phyloP scores from a whole-genome alignment of 2,329 filamentous ascomycete species.

The Elsinoe australis region DNA sequence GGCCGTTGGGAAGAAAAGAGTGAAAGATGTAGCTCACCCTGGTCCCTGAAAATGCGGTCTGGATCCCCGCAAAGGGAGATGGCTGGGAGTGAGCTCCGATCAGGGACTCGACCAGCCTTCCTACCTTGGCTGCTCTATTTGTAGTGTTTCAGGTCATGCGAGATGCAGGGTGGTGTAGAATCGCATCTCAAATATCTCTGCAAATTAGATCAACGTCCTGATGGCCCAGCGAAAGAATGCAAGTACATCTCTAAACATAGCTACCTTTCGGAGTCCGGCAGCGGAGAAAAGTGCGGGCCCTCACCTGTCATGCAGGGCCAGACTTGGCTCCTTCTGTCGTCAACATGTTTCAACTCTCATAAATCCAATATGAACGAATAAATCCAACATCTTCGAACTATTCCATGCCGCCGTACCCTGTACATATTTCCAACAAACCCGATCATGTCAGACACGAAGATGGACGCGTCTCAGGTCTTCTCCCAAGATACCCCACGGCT shows the following conservation, averaged over 20 bases:
- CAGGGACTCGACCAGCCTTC: slow-evolving; percentile 9
- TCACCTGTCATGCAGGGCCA: slow-evolving; percentile 11
- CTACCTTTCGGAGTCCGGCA: slow-evolving; percentile 2
- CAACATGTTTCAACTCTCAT: slow-evolving; percentile 15
- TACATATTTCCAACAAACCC: too few relatives aligned
- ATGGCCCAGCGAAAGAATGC: too few relatives aligned
- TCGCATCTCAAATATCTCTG: too few relatives aligned
- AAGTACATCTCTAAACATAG: not conserved
- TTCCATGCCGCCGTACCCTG: too few relatives aligned
- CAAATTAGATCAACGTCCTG: too few relatives aligned
- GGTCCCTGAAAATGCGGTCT: slow-evolving; percentile 4
- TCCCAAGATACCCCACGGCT: slow-evolving; percentile 15
- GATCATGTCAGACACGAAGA: not conserved
- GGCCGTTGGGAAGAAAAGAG: not conserved
- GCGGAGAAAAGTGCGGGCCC: slow-evolving; percentile 1
- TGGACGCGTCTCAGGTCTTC: slow-evolving; percentile 9
- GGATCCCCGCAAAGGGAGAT: slow-evolving; percentile 10
- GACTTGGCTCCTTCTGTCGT: slow-evolving; percentile 1
- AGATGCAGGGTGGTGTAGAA: too few relatives aligned
- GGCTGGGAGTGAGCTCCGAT: slow-evolving; percentile 5
- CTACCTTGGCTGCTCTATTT: slow-evolving; percentile 1
- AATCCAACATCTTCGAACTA: too few relatives aligned
- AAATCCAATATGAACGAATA: too few relatives aligned
- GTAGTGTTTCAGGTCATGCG: not conserved
- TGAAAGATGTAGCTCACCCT: not conserved